phyloP scores from a whole-genome alignment of 179 eudicot species.

The Carnegiea gigantea region DNA sequence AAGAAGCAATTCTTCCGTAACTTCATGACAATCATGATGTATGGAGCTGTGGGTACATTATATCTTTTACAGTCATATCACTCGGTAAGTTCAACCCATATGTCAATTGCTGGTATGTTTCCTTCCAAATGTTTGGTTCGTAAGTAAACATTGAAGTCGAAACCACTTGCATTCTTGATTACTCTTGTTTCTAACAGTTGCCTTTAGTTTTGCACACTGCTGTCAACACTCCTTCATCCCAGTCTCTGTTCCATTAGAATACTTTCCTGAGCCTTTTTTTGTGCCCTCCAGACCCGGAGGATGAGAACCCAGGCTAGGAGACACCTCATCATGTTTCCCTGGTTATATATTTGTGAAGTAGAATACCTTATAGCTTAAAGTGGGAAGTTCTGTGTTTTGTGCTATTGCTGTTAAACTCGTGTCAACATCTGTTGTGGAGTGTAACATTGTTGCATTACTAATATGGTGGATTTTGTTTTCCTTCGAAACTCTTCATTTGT shows the following conservation, averaged over 20 bases:
- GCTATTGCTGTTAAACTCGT: background rate
- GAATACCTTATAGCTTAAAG: background rate
- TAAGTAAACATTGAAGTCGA: background rate
- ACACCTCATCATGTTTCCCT: background rate
- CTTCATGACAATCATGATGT: constrained; percentile 80
- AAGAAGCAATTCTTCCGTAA: constrained; percentile 97
- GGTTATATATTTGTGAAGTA: background rate
- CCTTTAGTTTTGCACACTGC: background rate
- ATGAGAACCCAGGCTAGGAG: background rate
- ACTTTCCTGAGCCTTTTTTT: background rate
- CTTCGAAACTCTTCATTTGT: background rate
- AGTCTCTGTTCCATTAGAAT: background rate
- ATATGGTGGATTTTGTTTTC: background rate
- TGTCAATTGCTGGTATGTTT: background rate
- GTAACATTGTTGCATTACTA: background rate
- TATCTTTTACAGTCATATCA: constrained; percentile 81
- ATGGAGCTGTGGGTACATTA: constrained; percentile 90
- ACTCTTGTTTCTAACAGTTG: background rate
- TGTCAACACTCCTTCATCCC: background rate
- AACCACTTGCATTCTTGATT: background rate
- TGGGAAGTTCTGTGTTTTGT: background rate
- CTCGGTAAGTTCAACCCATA: constrained; percentile 46
- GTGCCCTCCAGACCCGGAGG: background rate
- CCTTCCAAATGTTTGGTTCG: background rate
- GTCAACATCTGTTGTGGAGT: background rate